These are phyloP conservation scores for Ogataea henricii DNA, from an alignment of 805 yeast species.

Conservation along the genomic window DNA sequence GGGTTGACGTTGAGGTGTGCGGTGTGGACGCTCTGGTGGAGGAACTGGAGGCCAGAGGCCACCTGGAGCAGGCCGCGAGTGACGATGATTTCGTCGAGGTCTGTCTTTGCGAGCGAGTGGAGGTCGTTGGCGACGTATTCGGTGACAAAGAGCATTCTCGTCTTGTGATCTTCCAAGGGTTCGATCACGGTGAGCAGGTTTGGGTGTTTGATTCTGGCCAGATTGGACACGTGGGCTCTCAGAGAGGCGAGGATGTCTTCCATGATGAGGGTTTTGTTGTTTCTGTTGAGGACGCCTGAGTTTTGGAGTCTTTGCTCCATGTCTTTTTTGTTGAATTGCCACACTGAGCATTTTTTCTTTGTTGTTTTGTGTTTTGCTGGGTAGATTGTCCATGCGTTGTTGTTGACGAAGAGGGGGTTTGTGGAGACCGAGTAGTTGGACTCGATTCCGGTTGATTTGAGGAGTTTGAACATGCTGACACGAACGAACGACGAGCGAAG, in stretches of 20 bases:
- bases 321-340: constrained; percentile 80
- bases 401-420: constrained; percentile 62
- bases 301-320: constrained; percentile 58
- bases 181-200: constrained; percentile 80
- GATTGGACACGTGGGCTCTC: constrained; percentile 64
- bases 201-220: constrained; percentile 88
- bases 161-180: constrained; percentile 84
- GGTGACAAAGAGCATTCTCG: constrained; percentile 77
- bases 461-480: constrained; percentile 49
- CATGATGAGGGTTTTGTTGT: constrained; percentile 49
- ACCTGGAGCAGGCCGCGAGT: constrained; percentile 80
- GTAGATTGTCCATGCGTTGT: constrained; percentile 83
- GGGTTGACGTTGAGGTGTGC: constrained; percentile 84
- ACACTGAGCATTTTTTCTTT: constrained; percentile 72
- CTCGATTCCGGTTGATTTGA: constrained; percentile 61
- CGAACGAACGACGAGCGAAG: not conserved
- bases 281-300: constrained; percentile 50
- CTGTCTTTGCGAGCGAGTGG: constrained; percentile 39
- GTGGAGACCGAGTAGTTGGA: constrained; percentile 68
- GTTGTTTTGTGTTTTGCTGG: constrained; percentile 75
- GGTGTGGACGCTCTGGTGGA: constrained; percentile 73
- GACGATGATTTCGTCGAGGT: constrained; percentile 68
- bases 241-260: constrained; percentile 69
- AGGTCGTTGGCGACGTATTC: constrained; percentile 61
- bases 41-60: constrained; percentile 74